Base-by-base conservation (phyloP, 1,139 yeast species). In the Saccharomyces hybrid region DNA sequence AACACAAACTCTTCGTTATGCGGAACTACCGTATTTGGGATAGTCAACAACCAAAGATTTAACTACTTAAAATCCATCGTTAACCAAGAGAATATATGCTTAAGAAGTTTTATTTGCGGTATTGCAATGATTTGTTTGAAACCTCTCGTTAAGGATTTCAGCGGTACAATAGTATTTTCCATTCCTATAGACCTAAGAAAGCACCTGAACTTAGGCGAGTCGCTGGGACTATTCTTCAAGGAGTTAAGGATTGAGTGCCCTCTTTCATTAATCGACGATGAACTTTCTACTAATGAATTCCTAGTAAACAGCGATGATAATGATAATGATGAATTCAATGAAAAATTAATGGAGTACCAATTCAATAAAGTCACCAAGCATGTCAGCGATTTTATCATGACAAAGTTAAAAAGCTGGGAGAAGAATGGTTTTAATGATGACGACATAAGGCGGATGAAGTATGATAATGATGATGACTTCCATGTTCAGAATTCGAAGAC, bases 11-110 rank as follows among this genome's bases (percentile, higher is more conserved):
- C 57, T 27, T 49, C 56, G 3, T 50, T 64, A 7, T 64, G 65
- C 53, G 69, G 69, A 12, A 62, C 59, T 11, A 60, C 68, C 1
- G 62, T 67, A 4, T 64, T 64, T 53, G 70, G 70, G 4, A 59
- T 56, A 14, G 56, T 67, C 2, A 50, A 62, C 1, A 47, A 56
- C 16, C 55, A 54, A 24, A 58, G 67, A 48, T 61, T 60, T 32
- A 44, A 55, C 2, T 59, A 58, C 32, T 51, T 67, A 41, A 55
- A 59, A 34, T 49, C 55, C 1, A 32, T 62, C 7, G 57, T 65
- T 7, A 53, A 58, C 34, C 58, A 58, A 31, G 64, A 63, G 50
- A 54, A 61, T 34, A 59, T 64, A 4, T 59, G 63, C 42, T 53
- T 67, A 29, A 60, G 56, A 47, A 64, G 65, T 52, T 62, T 67